Conservation (phyloP, 768 basidiomycete genomes). For the Amanita phalloides region DNA sequence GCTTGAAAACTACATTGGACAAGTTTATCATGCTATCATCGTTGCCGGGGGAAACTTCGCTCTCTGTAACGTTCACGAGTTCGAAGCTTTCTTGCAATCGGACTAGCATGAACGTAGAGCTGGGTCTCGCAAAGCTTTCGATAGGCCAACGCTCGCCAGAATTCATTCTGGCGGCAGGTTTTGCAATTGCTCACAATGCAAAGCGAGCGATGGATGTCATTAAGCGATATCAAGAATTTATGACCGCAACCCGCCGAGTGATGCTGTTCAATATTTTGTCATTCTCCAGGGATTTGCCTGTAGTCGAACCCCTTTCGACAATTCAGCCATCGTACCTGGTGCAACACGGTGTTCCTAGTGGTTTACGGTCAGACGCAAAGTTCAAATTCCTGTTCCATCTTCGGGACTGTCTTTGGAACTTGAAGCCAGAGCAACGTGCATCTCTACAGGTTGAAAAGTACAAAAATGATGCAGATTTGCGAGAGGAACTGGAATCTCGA, state of each 20-base stretch:
- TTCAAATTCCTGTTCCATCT: slow-evolving; percentile 78
- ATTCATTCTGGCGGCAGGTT: slow-evolving; percentile 22
- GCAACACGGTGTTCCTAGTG: slow-evolving; percentile 59
- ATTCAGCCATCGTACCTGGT: slow-evolving; percentile 80
- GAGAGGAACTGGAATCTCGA: not conserved
- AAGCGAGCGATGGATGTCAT: slow-evolving; percentile 14
- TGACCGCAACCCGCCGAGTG: slow-evolving; percentile 20
- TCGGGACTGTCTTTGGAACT: slow-evolving; percentile 48
- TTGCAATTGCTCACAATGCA: slow-evolving; percentile 17
- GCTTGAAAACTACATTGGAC: slow-evolving; percentile 21
- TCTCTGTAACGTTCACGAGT: slow-evolving; percentile 13
- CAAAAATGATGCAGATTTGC: not conserved
- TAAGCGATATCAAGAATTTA: slow-evolving; percentile 19
- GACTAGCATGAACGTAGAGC: slow-evolving; percentile 7
- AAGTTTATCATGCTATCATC: slow-evolving; percentile 17
- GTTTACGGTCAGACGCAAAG: slow-evolving; percentile 52
- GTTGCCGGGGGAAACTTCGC: slow-evolving; percentile 15
- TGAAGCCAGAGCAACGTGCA: slow-evolving; percentile 12
- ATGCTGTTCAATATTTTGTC: slow-evolving; percentile 39
- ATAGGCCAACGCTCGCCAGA: slow-evolving; percentile 34
- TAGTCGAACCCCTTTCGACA: slow-evolving; percentile 70
- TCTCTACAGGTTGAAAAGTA: not conserved
- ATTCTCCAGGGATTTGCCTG: slow-evolving; percentile 34
- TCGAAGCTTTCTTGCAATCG: slow-evolving; percentile 4
- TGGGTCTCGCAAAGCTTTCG: slow-evolving; percentile 13